phyloP scores from a whole-genome alignment of 2,329 filamentous ascomycete genomes.

The Keithomyces neogunnii region DNA sequence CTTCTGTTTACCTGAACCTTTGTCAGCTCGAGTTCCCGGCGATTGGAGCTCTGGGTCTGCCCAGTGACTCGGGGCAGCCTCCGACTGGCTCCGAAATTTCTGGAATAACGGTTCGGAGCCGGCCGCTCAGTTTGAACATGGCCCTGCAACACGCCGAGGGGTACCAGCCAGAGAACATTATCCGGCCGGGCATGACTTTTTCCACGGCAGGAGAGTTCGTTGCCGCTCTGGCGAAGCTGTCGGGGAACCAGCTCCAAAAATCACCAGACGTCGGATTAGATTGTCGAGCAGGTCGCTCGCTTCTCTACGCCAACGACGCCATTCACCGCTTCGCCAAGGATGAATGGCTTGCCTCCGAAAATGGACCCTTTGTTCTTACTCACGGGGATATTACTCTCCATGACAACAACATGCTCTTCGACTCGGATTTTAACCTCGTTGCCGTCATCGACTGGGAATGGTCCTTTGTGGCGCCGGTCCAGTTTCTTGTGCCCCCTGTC shows the following conservation, averaged over 20 bases:
- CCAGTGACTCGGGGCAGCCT: background rate
- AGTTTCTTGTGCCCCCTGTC: background rate
- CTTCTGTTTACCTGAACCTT: background rate
- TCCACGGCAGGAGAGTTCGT: too few relatives aligned
- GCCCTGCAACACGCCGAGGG: too few relatives aligned
- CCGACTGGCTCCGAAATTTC: too few relatives aligned
- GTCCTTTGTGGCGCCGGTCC: constrained; percentile 5
- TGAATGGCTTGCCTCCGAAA: background rate
- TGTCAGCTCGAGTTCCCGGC: background rate
- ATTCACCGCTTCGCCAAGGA: background rate
- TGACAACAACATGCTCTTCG: background rate
- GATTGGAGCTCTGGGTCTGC: constrained; percentile 1
- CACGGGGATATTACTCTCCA: background rate
- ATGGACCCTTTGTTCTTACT: background rate
- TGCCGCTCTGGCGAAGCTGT: too few relatives aligned
- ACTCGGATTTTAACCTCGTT: constrained; percentile 5
- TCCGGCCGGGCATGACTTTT: too few relatives aligned
- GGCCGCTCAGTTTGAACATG: too few relatives aligned
- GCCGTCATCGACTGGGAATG: constrained; percentile 8
- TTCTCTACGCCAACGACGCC: too few relatives aligned
- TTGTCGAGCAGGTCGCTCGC: too few relatives aligned
- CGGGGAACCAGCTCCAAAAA: too few relatives aligned
- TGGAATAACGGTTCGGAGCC: too few relatives aligned
- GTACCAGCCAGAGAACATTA: too few relatives aligned
- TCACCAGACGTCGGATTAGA: too few relatives aligned